Conservation (phyloP, 441 rosid genomes). For the Eutrema salsugineum region DNA sequence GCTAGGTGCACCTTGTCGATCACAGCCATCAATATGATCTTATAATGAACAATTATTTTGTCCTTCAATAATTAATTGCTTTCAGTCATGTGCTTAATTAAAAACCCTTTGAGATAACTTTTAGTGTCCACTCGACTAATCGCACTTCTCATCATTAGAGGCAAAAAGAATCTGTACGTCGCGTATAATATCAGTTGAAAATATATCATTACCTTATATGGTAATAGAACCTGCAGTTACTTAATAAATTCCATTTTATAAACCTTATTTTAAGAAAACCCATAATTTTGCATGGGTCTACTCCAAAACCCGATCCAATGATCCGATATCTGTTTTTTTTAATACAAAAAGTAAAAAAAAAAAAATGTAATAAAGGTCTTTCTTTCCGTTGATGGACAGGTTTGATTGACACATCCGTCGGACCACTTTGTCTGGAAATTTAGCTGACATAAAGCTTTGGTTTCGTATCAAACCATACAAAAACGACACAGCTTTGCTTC, state of each 20-base stretch:
- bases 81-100: conserved; percentile 6
- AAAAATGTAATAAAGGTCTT: conserved; percentile 22
- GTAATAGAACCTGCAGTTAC: conserved; percentile 3
- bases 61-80: background rate
- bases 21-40: background rate
- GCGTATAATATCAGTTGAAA: background rate
- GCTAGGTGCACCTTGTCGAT: background rate
- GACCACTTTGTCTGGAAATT: conserved; percentile 26
- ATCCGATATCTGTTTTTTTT: background rate
- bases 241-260: background rate
- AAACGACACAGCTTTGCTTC: conserved; percentile 23
- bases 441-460: conserved; percentile 23
- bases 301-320: background rate
- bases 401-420: conserved; percentile 30
- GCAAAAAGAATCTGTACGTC: background rate
- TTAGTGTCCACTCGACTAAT: conserved; percentile 26
- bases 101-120: background rate
- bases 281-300: background rate
- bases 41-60: background rate
- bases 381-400: conserved; percentile 36
- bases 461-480: conserved; percentile 9
- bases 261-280: background rate
- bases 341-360: background rate
- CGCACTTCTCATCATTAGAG: conserved; percentile 12
- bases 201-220: background rate